Conservation (phyloP, 2,329 filamentous ascomycete species). For the Lachnellula cervina region DNA sequence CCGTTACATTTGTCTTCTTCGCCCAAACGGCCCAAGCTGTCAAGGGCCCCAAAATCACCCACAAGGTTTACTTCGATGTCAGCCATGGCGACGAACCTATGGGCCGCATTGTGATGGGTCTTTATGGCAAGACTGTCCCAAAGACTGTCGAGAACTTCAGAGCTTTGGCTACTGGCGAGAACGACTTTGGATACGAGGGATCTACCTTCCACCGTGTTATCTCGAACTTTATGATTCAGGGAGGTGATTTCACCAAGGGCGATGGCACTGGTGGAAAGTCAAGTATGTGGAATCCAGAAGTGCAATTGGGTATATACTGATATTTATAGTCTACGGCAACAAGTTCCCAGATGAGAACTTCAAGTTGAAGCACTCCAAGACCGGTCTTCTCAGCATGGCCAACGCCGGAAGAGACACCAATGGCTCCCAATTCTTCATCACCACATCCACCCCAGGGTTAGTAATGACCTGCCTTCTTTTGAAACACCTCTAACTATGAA, state of each 20-base stretch:
- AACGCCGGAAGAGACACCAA: conserved; percentile 83
- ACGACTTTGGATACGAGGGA: conserved; percentile 78
- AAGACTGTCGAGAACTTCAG: conserved; percentile 72
- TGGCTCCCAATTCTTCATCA: conserved; percentile 89
- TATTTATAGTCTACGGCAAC: conserved; percentile 63
- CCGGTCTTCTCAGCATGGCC: conserved; percentile 78
- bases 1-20: conserved; percentile 70
- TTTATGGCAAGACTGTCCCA: conserved; percentile 84
- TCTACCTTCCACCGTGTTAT: conserved; percentile 87
- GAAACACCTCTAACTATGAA: conserved; percentile 14
- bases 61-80: conserved; percentile 91
- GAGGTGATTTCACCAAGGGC: conserved; percentile 79
- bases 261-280: conserved; percentile 84
- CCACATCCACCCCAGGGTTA: conserved; percentile 72
- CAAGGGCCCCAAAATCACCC: conserved; percentile 91
- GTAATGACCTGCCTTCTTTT: conserved; percentile 20
- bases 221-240: conserved; percentile 89
- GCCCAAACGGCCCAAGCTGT: conserved; percentile 67
- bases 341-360: conserved; percentile 91
- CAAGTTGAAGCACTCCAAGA: conserved; percentile 88
- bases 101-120: conserved; percentile 73
- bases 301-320: conserved; percentile 12
- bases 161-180: conserved; percentile 77
- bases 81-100: conserved; percentile 68
- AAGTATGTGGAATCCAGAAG: conserved; percentile 47